Percentiles rank a stretch among this genome's conserved stretches.
These are phyloP conservation scores for Phytophthora idaei DNA, from an alignment of 352 stramenopile genomes.

Conservation along the genomic window DNA sequence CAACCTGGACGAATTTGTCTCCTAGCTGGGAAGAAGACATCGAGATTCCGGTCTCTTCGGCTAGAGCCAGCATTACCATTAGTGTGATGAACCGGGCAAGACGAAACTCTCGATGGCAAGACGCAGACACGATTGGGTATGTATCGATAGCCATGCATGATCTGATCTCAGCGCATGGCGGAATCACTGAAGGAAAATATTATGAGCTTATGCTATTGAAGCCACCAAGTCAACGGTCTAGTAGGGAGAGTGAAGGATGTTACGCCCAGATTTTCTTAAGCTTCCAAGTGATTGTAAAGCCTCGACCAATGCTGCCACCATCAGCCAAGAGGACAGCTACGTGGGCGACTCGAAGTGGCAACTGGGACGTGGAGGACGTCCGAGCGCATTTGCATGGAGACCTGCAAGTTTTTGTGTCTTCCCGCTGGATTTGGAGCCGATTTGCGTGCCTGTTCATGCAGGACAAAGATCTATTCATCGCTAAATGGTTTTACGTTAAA, in stretches of 20 bases:
- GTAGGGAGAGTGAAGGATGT: background rate
- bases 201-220: constrained; percentile 27
- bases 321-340: constrained; percentile 11
- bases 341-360: constrained; percentile 39
- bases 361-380: constrained; percentile 54
- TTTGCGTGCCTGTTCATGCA: constrained; percentile 44
- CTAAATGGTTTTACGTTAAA: constrained; percentile 53
- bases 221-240: background rate
- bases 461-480: constrained; percentile 54
- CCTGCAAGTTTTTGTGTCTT: constrained; percentile 50
- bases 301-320: constrained; percentile 6
- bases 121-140: constrained; percentile 42
- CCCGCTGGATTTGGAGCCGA: constrained; percentile 66
- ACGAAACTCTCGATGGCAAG: constrained; percentile 24
- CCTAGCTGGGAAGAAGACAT: constrained; percentile 70
- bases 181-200: constrained; percentile 28
- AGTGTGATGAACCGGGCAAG: constrained; percentile 48
- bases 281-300: constrained; percentile 42
- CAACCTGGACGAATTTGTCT: constrained; percentile 64
- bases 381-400: constrained; percentile 53
- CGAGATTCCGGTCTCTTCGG: constrained; percentile 52
- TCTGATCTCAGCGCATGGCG: constrained; percentile 32
- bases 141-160: constrained; percentile 51
- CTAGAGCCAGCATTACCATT: constrained; percentile 45
- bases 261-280: constrained; percentile 27